Evolutionary conservation across 1,284 basidiomycete species (phyloP), one percentile per base, ranked within the genome.

Genomic region (Ganoderma multipileum): DNA sequence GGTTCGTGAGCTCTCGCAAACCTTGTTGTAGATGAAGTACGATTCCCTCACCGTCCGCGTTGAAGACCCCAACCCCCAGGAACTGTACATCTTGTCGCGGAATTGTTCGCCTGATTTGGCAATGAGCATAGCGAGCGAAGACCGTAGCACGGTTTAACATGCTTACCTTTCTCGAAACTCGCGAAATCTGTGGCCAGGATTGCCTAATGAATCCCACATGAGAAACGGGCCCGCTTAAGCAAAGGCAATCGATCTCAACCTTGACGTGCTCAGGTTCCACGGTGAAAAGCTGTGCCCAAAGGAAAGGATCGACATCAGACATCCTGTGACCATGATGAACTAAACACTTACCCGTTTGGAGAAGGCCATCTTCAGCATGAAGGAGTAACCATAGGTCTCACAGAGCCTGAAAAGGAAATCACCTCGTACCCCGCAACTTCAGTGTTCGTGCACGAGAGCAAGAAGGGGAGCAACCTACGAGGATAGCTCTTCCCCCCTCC

Each of bases 11-110:
- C 26, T 28, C 5, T 12, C 14, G 20, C 16, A 39, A 28, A 57
- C 6, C 36, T 23, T n/a, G 30, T 38, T 8, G 12, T n/a, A n/a
- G n/a, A n/a, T n/a, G n/a, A n/a, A n/a, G n/a, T n/a, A n/a, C n/a
- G n/a, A n/a, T n/a, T n/a, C n/a, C 66, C 71, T 61, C 59, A 74
- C 80, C 80, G 67, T 82, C 81, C 0, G 81, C 75, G 67, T 83
- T 82, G 76, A 83, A 82, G 1, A 82, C 81, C 8, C 82, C 82
- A 1, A 74, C 73, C 2, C 81, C 82, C 3, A 82, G 66, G 9
- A 83, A 20, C 76, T 73, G 42, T 72, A 38, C 69, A 76, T 73
- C 61, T 73, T 71, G 7, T 54, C 33, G 12, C 71, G 72, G 66
- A 77, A 76, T 0, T 12, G 28, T 5, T 50, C 28, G 5, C 74